These are phyloP conservation scores for Ceratocystis harringtonii DNA, from an alignment of 2,329 filamentous ascomycete species.

Conservation along the genomic window DNA sequence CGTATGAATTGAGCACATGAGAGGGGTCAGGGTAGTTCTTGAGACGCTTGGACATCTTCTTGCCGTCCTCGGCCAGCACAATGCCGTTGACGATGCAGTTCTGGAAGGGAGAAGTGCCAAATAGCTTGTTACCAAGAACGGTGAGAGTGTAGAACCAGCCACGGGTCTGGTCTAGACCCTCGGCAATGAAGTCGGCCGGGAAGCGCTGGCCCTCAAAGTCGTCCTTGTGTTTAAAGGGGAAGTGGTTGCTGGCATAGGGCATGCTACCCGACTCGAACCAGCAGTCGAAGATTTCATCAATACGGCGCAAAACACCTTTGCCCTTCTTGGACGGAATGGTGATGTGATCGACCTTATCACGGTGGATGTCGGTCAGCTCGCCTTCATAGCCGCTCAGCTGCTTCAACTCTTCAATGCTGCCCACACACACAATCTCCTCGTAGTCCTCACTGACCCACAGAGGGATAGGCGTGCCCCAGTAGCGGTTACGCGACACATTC, in stretches of 20 bases:
- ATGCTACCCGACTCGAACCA: slow-evolving; percentile 23
- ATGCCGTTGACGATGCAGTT: slow-evolving; percentile 23
- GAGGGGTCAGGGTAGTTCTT: slow-evolving; percentile 22
- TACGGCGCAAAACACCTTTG: slow-evolving; percentile 20
- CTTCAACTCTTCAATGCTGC: slow-evolving; percentile 21
- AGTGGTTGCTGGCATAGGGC: slow-evolving; percentile 22
- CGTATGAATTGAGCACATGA: slow-evolving; percentile 20
- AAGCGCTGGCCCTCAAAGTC: slow-evolving; percentile 19
- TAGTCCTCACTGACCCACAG: slow-evolving; percentile 22
- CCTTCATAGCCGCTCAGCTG: slow-evolving; percentile 21
- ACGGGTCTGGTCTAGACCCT: slow-evolving; percentile 22
- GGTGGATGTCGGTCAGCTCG: slow-evolving; percentile 19
- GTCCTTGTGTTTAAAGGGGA: slow-evolving; percentile 21
- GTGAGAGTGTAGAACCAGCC: slow-evolving; percentile 23
- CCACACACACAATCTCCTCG: slow-evolving; percentile 21
- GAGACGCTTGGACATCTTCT: slow-evolving; percentile 23
- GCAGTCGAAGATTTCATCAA: slow-evolving; percentile 23
- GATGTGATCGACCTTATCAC: slow-evolving; percentile 22
- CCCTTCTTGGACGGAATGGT: slow-evolving; percentile 21
- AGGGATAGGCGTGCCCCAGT: slow-evolving; percentile 22
- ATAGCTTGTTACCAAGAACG: slow-evolving; percentile 21
- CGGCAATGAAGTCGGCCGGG: slow-evolving; percentile 22
- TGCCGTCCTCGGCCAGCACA: slow-evolving; percentile 22
- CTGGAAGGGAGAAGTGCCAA: slow-evolving; percentile 21
- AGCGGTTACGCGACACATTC: slow-evolving; percentile 21